phyloP scores from a whole-genome alignment of 1,139 yeast species.

The Yamadazyma conglobata region DNA sequence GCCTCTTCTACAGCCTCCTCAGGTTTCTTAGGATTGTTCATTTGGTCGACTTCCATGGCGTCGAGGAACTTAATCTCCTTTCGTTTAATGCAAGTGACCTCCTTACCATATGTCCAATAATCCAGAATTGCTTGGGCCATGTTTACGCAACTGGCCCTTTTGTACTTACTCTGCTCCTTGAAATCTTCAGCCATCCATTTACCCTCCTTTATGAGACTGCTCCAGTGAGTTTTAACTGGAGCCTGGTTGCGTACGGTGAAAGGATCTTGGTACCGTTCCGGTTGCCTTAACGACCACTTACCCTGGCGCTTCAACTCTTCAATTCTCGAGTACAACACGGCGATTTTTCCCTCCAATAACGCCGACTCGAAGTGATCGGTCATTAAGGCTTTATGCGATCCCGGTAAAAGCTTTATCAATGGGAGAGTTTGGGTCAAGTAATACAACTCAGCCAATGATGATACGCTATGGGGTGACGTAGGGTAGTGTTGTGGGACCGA shows the following conservation, averaged over 20 bases:
- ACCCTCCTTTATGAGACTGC: conserved; percentile 69
- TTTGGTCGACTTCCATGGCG: conserved; percentile 3
- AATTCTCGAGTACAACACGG: conserved; percentile 87
- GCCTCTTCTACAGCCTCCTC: conserved; percentile 6
- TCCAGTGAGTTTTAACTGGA: conserved; percentile 58
- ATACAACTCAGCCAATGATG: conserved; percentile 81
- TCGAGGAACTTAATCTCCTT: conserved; percentile 16
- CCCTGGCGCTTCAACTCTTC: conserved; percentile 87
- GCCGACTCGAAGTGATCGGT: conserved; percentile 86
- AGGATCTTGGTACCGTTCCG: conserved; percentile 69
- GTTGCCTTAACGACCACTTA: conserved; percentile 91
- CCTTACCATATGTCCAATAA: conserved; percentile 69
- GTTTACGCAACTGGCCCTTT: conserved; percentile 63
- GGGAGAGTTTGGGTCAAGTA: conserved; percentile 89
- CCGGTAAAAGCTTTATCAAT: conserved; percentile 71
- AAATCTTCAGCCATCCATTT: conserved; percentile 84
- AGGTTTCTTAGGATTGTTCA: conserved; percentile 9
- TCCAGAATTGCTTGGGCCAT: conserved; percentile 73
- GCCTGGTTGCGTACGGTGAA: conserved; percentile 29
- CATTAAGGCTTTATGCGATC: conserved; percentile 80
- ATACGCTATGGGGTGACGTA: conserved; percentile 37
- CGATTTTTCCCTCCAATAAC: conserved; percentile 86
- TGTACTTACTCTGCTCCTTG: conserved; percentile 65
- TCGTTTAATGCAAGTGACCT: conserved; percentile 55
- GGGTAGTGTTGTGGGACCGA: conserved; percentile 46